These are phyloP conservation scores for Fagus crenata DNA, from an alignment of 306 rosid genomes.

Conservation along the genomic window DNA sequence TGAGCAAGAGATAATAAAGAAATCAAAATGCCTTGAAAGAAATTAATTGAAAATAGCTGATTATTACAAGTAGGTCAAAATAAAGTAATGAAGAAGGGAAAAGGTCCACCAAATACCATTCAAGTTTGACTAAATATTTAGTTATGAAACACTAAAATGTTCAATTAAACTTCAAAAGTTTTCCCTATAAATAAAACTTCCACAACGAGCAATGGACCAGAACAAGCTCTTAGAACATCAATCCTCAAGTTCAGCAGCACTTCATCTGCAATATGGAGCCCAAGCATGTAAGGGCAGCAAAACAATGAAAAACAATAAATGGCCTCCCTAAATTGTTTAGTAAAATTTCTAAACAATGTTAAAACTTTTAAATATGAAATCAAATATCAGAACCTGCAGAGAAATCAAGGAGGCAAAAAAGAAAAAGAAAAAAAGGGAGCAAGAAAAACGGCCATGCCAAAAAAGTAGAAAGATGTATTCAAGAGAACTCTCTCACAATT, in stretches of 20 bases:
- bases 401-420: neutral
- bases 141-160: conserved; percentile 4
- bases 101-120: conserved; percentile 11
- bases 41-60: conserved; percentile 9
- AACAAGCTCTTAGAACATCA: conserved; percentile 32
- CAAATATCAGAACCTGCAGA: neutral
- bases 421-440: neutral
- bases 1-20: neutral
- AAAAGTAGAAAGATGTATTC: neutral
- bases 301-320: conserved; percentile 8
- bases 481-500: neutral
- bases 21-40: conserved; percentile 10
- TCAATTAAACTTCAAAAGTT: conserved; percentile 12
- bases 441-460: neutral
- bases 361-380: neutral
- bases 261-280: conserved; percentile 41
- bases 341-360: neutral
- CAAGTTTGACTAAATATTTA: neutral
- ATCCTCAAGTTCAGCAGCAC: conserved; percentile 34
- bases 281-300: conserved; percentile 28
- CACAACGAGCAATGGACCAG: conserved; percentile 8
- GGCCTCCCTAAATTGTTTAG: neutral
- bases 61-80: neutral
- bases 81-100: neutral
- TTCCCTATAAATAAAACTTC: conserved; percentile 18